phyloP scores from a whole-genome alignment of 2,329 filamentous ascomycete genomes.

The Penicillium palitans region DNA sequence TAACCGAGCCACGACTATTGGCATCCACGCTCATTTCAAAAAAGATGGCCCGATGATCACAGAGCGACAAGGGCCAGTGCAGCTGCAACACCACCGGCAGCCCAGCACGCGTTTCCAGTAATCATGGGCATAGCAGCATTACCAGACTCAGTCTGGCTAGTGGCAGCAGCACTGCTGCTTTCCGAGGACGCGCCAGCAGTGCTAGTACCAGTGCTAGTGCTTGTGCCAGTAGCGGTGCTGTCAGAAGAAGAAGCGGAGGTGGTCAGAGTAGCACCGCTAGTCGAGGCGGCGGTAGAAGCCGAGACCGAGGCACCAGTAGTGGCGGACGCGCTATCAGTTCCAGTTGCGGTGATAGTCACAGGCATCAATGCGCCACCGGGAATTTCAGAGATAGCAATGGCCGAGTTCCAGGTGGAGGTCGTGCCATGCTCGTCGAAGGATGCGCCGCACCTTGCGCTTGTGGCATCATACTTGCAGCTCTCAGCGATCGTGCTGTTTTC shows the following conservation, averaged over 20 bases:
- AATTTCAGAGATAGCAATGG: not conserved
- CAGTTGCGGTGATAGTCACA: slow-evolving; percentile 8
- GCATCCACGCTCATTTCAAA: not conserved
- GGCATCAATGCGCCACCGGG: slow-evolving; percentile 7
- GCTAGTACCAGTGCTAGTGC: not conserved
- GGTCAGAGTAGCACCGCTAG: not conserved
- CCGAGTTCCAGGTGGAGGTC: not conserved
- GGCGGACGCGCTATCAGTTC: not conserved
- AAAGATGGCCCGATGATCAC: not conserved
- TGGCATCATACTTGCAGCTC: slow-evolving; percentile 2
- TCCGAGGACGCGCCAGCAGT: not conserved
- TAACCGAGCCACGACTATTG: too few species aligned
- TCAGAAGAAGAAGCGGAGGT: slow-evolving; percentile 3
- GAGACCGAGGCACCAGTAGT: slow-evolving; percentile 11
- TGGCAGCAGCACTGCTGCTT: slow-evolving; percentile 7
- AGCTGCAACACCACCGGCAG: slow-evolving; percentile 19
- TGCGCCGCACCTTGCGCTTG: not conserved
- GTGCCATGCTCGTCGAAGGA: not conserved
- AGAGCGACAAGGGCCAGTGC: slow-evolving; percentile 5
- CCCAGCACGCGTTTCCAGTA: slow-evolving; percentile 17
- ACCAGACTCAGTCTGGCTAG: slow-evolving; percentile 6
- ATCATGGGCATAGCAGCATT: slow-evolving; percentile 21
- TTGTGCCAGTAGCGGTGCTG: not conserved
- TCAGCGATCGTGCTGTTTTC: not conserved
- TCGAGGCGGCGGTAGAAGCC: slow-evolving; percentile 7